Base-by-base conservation (phyloP, 306 rosid genomes). In the Mucuna pruriens region DNA sequence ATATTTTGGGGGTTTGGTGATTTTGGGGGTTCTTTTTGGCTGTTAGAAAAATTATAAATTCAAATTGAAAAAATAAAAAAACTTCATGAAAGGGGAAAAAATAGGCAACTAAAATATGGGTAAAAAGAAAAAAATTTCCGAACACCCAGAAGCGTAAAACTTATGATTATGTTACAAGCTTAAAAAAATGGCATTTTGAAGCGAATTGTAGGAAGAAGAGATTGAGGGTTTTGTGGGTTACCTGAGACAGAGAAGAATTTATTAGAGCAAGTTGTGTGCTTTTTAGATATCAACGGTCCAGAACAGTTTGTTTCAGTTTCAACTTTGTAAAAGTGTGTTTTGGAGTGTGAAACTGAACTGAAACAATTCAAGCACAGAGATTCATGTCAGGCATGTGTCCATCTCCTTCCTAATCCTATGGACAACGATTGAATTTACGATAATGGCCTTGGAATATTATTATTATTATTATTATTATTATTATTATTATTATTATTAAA, bases 101-200 rank as follows among this genome's bases (percentile, higher is more conserved):
- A 52, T 1, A 7, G 3, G 51, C 4, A 52, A 66, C 6, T 1
- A n/a, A 52, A 78, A 38, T 15, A 64, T 25, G 29, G 68, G 68
- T 1, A 44, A 17, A 31, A 8, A 33, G 0, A 20, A 39, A 19
- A 54, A 23, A 20, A 39, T 39, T 71, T 44, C 5, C 9, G 45
- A 45, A 19, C 31, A 71, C 40, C 64, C 65, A 60, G 13, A 61
- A 45, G 54, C 52, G 61, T 46, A 60, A 71, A 80, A 71, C 64
- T 19, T 44, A 10, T 7, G 66, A 54, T 33, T 20, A 16, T 20
- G 29, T n/a, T 39, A 13, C 2, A 16, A 26, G 26, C 0, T 13
- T 0, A 12, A 70, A 70, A 46, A 15, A 16, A 29, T 1, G 5
- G 19, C 44, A 26, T 75, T 75, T 75, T 38, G 55, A 40, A 36